Evolutionary conservation across 768 basidiomycete genomes (phyloP), one percentile per base, ranked within the genome.

Genomic region (Phanerodontia chrysosporium): DNA sequence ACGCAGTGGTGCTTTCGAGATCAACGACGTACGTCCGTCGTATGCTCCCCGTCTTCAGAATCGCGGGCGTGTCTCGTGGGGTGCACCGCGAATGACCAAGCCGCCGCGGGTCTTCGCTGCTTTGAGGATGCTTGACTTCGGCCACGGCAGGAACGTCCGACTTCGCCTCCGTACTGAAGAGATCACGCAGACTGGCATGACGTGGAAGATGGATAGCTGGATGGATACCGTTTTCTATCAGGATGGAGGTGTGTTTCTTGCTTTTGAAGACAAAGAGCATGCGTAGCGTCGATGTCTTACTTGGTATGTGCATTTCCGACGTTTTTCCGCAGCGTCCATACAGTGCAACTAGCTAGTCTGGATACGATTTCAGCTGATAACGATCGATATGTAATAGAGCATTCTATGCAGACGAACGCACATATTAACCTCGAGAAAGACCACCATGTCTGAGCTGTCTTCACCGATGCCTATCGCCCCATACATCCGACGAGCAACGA

Each of bases 401-500:
- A 30, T 14, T 30, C 28, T 32, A 1, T 27, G 48, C 14, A 27
- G 25, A 7, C n/a, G 48, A 6, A 49, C 24, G 25, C 16, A 14
- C 49, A n/a, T 32, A 7, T 13, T 32, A 30, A 29, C 9, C n/a
- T n/a, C 30, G n/a, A 18, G 16, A 18, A 30, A 51, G 8, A 32
- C n/a, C 48, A 28, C 24, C 49, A 51, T 51, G 49, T 30, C 49
- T 30, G 29, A 51, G 4, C n/a, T 29, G 29, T 14, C 49, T 30
- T 21, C 49, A 12, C 28, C 49, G 16, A 28, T 32, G 29, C 13
- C n/a, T 16, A 28, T 29, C 9, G 52, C 52, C 3, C 52, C 52
- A 6, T 53, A 53, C 60, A 81, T 90, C 62, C 86, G 90, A 58
- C 76, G 69, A 63, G 87, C 80, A 8, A 79, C 76, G 21, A 74